A percentile compares a stretch with the other conserved stretches of the same genome.
Evolutionary conservation across 768 basidiomycete genomes (phyloP).

Genomic region (Kwoniella pini): DNA sequence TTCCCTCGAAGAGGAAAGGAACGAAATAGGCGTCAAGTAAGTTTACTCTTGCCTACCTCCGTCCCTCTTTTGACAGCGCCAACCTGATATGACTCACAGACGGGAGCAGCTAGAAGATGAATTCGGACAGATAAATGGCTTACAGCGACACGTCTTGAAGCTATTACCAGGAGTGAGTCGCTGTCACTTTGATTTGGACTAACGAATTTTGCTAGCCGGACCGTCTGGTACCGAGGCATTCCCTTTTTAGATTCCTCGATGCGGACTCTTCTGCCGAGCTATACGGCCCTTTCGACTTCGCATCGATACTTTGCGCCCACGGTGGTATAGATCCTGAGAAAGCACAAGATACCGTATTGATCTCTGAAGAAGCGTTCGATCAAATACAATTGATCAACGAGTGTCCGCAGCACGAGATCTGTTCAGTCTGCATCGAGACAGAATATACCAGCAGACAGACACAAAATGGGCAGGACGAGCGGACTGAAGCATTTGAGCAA

Average conservation of each 20-base stretch:
- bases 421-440: conserved; percentile 26
- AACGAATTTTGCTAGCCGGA: conserved; percentile 16
- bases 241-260: conserved; percentile 27
- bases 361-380: conserved; percentile 32
- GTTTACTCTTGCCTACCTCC: neutral
- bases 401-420: conserved; percentile 23
- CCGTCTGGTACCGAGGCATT: conserved; percentile 31
- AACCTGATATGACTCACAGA: conserved; percentile 11
- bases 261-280: conserved; percentile 17
- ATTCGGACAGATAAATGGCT: conserved; percentile 14
- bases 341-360: conserved; percentile 13
- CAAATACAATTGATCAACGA: conserved; percentile 7
- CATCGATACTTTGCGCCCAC: conserved; percentile 26
- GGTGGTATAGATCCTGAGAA: conserved; percentile 34
- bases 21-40: conserved; percentile 25
- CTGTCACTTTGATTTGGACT: neutral
- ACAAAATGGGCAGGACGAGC: neutral
- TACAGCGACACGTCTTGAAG: conserved; percentile 25
- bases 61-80: neutral
- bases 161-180: conserved; percentile 29
- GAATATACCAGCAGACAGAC: neutral
- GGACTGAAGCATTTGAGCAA: conserved; percentile 25
- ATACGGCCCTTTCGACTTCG: conserved; percentile 18
- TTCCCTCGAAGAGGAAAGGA: conserved; percentile 11
- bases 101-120: conserved; percentile 18